Base-by-base conservation (phyloP, 129 eudicot species). In the Artemisia annua region DNA sequence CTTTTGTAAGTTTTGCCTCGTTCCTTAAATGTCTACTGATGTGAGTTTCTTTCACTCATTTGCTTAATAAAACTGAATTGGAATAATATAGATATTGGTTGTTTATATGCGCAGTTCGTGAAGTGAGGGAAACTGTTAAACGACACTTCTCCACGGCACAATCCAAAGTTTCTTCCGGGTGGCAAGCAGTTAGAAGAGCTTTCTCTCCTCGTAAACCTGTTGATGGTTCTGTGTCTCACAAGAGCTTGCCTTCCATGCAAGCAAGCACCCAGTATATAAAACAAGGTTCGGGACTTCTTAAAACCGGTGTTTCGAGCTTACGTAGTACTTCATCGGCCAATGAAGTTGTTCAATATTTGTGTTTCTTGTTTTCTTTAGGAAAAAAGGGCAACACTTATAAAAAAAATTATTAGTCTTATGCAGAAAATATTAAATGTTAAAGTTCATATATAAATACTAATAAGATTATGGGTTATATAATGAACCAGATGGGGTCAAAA, bases 201-300 rank as follows among this genome's bases (percentile, higher is more conserved):
- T 90, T 90, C 67, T 78, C 80, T 1, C 95, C 88, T 18, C 80
- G 76, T 46, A 82, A 69, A 46, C 83, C 94, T 50, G 69, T 74
- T 19, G 78, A 78, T 5, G 83, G 89, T 75, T 90, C 97, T 63
- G 55, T 90, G 67, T 85, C 97, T 24, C 86, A 77, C 67, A 85
- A 87, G 80, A 90, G 97, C 74, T 70, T 90, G 80, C 95, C 95
- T n/a, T 90, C 85, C 79, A 79, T 90, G 63, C 87, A 87, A 71
- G 95, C 97, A 55, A 85, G 95, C 82, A 81, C 95, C 48, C 86
- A 85, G 39, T 90, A 90, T 52, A 69, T 90, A 20, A 87, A 87
- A 77, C 87, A 90, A 77, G 91, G 87, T 20, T 90, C 97, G 1
- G 90, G 95, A 12, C 95, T 90, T 71, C 75, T 90, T 39, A 90